phyloP scores from a whole-genome alignment of 2,329 filamentous ascomycete genomes.

The Aspergillus terreus region DNA sequence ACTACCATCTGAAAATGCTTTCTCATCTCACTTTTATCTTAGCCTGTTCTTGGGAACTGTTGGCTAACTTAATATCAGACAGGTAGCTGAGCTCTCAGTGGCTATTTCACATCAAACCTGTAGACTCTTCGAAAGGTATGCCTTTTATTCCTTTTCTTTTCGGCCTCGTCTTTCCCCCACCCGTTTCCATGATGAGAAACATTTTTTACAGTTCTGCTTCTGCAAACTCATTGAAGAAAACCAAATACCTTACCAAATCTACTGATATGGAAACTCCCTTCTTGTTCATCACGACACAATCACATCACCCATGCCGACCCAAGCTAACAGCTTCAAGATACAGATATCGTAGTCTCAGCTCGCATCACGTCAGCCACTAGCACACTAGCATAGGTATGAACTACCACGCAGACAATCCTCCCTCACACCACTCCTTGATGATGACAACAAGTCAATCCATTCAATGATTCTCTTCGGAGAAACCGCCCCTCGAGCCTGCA shows the following conservation, averaged over 20 bases:
- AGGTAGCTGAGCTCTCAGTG: background rate
- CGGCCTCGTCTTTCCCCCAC: background rate
- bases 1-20: slow-evolving; percentile 53
- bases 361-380: background rate
- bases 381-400: slow-evolving; percentile 21
- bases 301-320: slow-evolving; percentile 1
- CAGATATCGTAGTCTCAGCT: slow-evolving; percentile 5
- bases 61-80: slow-evolving; percentile 6
- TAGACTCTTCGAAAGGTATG: slow-evolving; percentile 12
- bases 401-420: slow-evolving; percentile 4
- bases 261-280: slow-evolving; percentile 37
- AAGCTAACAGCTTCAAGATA: slow-evolving; percentile 11
- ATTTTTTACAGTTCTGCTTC: slow-evolving; percentile 61
- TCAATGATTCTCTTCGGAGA: slow-evolving; percentile 50
- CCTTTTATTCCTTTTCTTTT: background rate
- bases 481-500: slow-evolving; percentile 35
- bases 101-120: background rate
- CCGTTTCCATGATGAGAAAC: slow-evolving; percentile 45
- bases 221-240: slow-evolving; percentile 57
- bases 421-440: slow-evolving; percentile 36
- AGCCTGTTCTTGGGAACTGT: background rate
- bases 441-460: slow-evolving; percentile 63
- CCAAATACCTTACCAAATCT: slow-evolving; percentile 55
- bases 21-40: slow-evolving; percentile 5
- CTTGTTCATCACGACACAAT: background rate